Base-by-base conservation (phyloP, 139 green algal genomes). In the Chlorella sp. region DNA sequence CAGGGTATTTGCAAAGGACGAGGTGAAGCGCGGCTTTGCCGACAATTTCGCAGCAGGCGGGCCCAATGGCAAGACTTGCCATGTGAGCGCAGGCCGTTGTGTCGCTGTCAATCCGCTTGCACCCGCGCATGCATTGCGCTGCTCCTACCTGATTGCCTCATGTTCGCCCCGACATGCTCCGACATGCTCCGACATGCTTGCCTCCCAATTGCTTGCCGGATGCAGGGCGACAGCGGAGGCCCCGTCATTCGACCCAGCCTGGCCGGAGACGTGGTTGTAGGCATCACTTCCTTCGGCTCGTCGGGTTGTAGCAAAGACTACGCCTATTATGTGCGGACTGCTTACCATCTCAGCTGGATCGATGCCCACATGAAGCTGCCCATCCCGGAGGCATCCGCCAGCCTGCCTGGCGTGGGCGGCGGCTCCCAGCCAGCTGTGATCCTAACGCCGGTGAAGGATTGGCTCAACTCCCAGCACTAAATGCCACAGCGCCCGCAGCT, bases 141-240 rank as follows among this genome's bases (percentile, higher is more conserved):
- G 56, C 7, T 65, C 9, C 56, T 65, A n/a, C 22, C 56, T 16
- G 7, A 20, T 65, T 20, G 3, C 9, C 56, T 30, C 22, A 6
- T 65, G 56, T 65, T 3, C 56, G 3, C 26, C 56, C 56, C 7
- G 56, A 20, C 22, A 14, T 65, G 7, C 3, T 24, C 26, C 30
- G 22, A n/a, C 56, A 65, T 6, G 56, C 56, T 65, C 9, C 9
- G 13, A 24, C 56, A 9, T 20, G 56, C 56, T 14, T 20, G 3
- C 56, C 7, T 65, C 22, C 13, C 3, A 20, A 20, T n/a, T 20
- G 56, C 56, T 65, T 20, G 56, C 56, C 30, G 56, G 30, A 14
- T 20, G 64, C 64, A 70, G 64, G 64, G 70, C 70, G 70, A 76
- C 70, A 54, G 36, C 24, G 70, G 70, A 46, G 73, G 73, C 73